Base-by-base conservation (phyloP, 192 early-diverging fungal genomes). In the Spizellomyces sp. region DNA sequence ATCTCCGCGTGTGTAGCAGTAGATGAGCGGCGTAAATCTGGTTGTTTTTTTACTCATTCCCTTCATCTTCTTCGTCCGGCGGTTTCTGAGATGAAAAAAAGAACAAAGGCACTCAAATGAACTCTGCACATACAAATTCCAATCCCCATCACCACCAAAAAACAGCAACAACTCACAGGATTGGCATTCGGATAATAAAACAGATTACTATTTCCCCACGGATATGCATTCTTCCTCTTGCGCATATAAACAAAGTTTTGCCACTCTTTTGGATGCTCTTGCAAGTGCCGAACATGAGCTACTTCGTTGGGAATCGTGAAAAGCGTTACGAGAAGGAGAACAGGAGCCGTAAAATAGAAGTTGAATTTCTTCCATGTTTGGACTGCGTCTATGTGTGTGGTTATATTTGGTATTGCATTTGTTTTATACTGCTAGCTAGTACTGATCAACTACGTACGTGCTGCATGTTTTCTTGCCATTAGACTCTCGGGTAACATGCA, bases 141-240 rank as follows among this genome's bases (percentile, higher is more conserved):
- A n/a, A n/a, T n/a, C n/a, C n/a, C 27, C 27, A 36, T 36, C 27
- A 36, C 27, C 27, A 36, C 27, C 27, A 0, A 36, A 36, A 3
- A 36, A 36, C 1, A 36, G 3, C 27, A 36, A 36, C 27, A 36
- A 36, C 27, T 36, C 27, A 36, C 27, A 36, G 75, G 61, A 62
- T 77, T 64, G 45, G 48, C 61, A 67, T 83, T 76, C 73, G 79
- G 73, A 76, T 84, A 84, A 61, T 82, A 69, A 46, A 76, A 75
- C 57, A 79, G 64, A 66, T 79, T 70, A n/a, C 66, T 67, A 73
- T 84, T 78, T 45, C 84, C 84, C 82, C 81, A 86, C 50, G 85
- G 80, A 75, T 76, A 81, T 1, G 63, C 78, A 65, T 74, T 80
- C 72, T 80, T 83, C 27, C 85, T 57, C 74, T 84, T 87, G 22